Evolutionary conservation across 2,329 filamentous ascomycete genomes (phyloP).

Genomic region (Fusarium nodosum): DNA sequence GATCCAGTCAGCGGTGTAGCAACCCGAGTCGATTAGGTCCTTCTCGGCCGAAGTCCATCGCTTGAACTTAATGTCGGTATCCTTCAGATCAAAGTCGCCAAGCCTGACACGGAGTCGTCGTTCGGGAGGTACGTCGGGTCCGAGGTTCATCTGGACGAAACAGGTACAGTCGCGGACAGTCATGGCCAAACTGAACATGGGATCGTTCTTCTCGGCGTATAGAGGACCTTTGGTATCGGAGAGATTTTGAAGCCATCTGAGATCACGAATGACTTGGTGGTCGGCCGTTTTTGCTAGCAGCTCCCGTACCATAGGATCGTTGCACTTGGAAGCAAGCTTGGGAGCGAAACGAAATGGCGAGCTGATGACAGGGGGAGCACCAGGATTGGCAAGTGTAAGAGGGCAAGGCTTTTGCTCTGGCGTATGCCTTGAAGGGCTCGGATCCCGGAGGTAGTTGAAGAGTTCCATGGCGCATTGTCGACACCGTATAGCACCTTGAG

Average conservation of each 20-base stretch:
- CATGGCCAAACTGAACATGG: constrained; percentile 77
- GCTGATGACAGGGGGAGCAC: constrained; percentile 60
- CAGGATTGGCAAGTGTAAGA: constrained; percentile 70
- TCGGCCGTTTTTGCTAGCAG: constrained; percentile 51
- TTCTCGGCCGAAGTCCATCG: constrained; percentile 78
- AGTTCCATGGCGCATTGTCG: constrained; percentile 76
- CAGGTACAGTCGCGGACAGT: constrained; percentile 84
- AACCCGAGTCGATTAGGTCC: constrained; percentile 74
- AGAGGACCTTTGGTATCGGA: constrained; percentile 62
- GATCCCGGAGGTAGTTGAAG: constrained; percentile 53
- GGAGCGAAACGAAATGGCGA: constrained; percentile 60
- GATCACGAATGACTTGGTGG: constrained; percentile 54
- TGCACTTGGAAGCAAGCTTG: constrained; percentile 42
- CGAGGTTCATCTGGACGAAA: constrained; percentile 70
- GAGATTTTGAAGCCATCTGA: constrained; percentile 57
- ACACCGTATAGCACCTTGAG: constrained; percentile 72
- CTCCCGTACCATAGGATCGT: constrained; percentile 35
- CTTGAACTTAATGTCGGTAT: constrained; percentile 72
- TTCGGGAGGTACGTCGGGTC: constrained; percentile 34
- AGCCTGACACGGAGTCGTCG: constrained; percentile 69
- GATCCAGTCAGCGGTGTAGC: constrained; percentile 69
- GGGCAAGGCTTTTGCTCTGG: constrained; percentile 70
- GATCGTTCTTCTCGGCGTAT: constrained; percentile 56
- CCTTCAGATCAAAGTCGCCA: constrained; percentile 84
- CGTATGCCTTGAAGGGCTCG: constrained; percentile 52